Base-by-base conservation (phyloP, 148 eudicot species). In the Suaeda aralocaspica region DNA sequence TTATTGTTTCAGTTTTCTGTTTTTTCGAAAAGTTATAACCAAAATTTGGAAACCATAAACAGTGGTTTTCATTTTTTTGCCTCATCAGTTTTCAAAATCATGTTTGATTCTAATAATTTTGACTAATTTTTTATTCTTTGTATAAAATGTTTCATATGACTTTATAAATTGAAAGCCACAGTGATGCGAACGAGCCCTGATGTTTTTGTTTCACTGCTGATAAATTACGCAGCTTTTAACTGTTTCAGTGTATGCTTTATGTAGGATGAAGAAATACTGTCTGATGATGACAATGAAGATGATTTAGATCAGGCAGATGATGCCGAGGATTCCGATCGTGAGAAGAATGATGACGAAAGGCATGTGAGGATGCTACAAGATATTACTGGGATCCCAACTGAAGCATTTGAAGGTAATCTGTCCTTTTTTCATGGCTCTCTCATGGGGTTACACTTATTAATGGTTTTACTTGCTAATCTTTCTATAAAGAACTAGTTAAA, bases 221-320 rank as follows among this genome's bases (percentile, higher is more conserved):
- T 70, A 41, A 31, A 15, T 5, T 49, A 33, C 6, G 26, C n/a
- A 36, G 4, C 55, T 49, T 71, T 45, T n/a, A 30, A 48, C 12
- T 50, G 18, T 44, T 60, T 28, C 22, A 42, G 30, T 69, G 6
- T 4, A 33, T 24, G 22, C 13, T 57, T 44, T 51, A 44, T 75
- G 66, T 83, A 94, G 99, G 99, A 94, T 82, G 96, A 89, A 79
- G 82, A 90, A 67, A 78, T 93, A 5, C 76, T 71, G 15, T 93
- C 98, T 0, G 98, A 92, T 67, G 96, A 86, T 67, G 91, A 78
- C 18, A 63, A 73, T 19, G 83, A 77, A 2, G 84, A 76, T 65
- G 84, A 68, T 62, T 58, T 74, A 16, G 74, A 19, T 13, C 68
- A 57, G 18, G 82, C 59, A 26, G 72, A 71, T 15, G 80, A 62